phyloP scores from a whole-genome alignment of 495 filamentous ascomycete species.

The Tetracladium marchalianum region DNA sequence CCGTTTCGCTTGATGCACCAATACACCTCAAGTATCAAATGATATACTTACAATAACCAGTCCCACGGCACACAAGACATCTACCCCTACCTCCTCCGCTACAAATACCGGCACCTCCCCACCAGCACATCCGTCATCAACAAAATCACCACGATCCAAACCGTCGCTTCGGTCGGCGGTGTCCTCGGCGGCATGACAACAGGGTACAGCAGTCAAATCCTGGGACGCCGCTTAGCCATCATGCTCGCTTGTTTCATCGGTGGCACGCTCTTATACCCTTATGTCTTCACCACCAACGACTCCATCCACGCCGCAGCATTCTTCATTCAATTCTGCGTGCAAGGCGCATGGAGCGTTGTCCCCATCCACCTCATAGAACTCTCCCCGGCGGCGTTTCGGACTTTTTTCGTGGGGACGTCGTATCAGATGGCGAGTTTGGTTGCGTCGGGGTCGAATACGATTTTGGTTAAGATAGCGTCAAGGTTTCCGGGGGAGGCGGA shows the following conservation, averaged over 20 bases:
- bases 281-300: constrained; percentile 49
- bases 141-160: constrained; percentile 26
- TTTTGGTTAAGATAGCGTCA: constrained; percentile 28
- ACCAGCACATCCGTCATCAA: constrained; percentile 3
- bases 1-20: too few relatives aligned
- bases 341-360: constrained; percentile 68
- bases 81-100: constrained; percentile 32
- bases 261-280: constrained; percentile 54
- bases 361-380: constrained; percentile 76
- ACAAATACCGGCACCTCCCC: constrained; percentile 24
- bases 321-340: constrained; percentile 71
- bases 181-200: constrained; percentile 58
- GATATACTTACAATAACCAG: background rate
- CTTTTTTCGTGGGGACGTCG: constrained; percentile 56
- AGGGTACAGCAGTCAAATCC: constrained; percentile 62
- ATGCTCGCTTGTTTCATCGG: constrained; percentile 49
- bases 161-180: constrained; percentile 24
- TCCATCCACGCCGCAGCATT: constrained; percentile 57
- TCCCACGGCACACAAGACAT: constrained; percentile 36
- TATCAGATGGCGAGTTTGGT: constrained; percentile 75
- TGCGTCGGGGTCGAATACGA: constrained; percentile 53
- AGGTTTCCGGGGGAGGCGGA: constrained; percentile 22
- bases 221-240: constrained; percentile 60
- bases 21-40: too few relatives aligned
- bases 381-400: constrained; percentile 61